These are phyloP conservation scores for Sclerotinia spermophila DNA, from an alignment of 2,329 filamentous ascomycete genomes.

Conservation along the genomic window DNA sequence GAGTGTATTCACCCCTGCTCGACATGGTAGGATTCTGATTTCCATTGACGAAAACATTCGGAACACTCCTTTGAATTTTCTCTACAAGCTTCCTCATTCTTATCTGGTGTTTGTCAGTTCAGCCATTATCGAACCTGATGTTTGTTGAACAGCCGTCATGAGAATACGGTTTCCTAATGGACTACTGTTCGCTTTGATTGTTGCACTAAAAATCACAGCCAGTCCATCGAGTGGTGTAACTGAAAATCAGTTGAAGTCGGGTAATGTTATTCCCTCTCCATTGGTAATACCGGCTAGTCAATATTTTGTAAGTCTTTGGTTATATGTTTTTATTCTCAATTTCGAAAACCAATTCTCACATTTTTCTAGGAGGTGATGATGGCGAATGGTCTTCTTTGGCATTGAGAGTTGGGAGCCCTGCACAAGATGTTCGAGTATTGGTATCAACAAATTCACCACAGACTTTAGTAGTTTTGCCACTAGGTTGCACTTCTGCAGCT, in stretches of 20 bases:
- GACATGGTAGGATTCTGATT: background rate
- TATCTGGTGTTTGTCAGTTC: background rate
- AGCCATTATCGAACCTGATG: conserved; percentile 11
- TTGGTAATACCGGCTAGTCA: conserved; percentile 26
- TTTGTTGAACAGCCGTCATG: conserved; percentile 14
- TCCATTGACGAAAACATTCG: background rate
- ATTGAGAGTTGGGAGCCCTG: conserved; percentile 54
- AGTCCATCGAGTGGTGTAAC: background rate
- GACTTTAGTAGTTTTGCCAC: conserved; percentile 36
- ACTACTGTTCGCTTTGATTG: conserved; percentile 1
- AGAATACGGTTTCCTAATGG: conserved; percentile 10
- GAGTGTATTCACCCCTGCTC: background rate
- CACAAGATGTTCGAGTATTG: conserved; percentile 43
- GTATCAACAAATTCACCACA: conserved; percentile 41
- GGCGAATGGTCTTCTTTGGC: conserved; percentile 68
- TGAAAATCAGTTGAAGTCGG: background rate
- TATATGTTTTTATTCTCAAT: background rate
- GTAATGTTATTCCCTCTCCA: conserved; percentile 17
- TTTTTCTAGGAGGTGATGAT: conserved; percentile 55
- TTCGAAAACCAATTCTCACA: conserved; percentile 29
- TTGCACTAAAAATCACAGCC: conserved; percentile 2
- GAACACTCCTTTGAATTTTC: background rate
- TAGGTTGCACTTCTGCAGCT: conserved; percentile 36
- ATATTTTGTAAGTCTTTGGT: conserved; percentile 23
- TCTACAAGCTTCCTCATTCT: background rate